Conservation (phyloP, 2,329 filamentous ascomycete species). For the Colletotrichum somersetense region DNA sequence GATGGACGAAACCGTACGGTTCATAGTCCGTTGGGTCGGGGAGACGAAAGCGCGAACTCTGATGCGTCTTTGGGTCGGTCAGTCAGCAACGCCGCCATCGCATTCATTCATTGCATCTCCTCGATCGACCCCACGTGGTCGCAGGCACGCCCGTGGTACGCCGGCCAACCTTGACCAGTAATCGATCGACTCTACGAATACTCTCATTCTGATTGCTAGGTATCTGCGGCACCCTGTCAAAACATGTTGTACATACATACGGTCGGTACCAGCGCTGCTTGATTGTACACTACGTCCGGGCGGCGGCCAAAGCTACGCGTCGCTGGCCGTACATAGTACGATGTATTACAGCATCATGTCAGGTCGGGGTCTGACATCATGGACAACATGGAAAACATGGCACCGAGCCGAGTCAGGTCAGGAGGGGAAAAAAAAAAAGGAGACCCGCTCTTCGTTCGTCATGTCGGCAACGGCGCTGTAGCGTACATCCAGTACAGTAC, state of each 20-base stretch:
- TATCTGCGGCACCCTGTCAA: neutral
- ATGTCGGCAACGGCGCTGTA: conserved; percentile 15
- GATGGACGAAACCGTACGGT: conserved; percentile 9
- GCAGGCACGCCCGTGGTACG: conserved; percentile 24
- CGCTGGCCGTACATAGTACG: neutral
- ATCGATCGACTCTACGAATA: neutral
- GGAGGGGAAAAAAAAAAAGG: conserved; percentile 2
- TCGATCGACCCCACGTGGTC: conserved; percentile 30
- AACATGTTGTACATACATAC: neutral
- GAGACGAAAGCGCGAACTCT: neutral
- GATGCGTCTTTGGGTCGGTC: neutral
- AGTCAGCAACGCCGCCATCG: conserved; percentile 11
- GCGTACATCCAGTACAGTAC: no score
- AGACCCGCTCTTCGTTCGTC: conserved; percentile 25
- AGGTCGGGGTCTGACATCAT: conserved; percentile 39
- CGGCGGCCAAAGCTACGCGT: neutral
- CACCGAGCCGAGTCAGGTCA: conserved; percentile 29
- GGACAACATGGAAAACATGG: conserved; percentile 5
- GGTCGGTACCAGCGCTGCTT: no score
- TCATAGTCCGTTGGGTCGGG: neutral
- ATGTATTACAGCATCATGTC: neutral
- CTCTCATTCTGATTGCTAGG: neutral
- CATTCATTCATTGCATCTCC: neutral
- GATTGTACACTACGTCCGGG: no score
- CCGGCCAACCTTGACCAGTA: neutral